Percentiles rank a stretch among this genome's conserved stretches.
Conservation (phyloP, 2,329 filamentous ascomycete species). For the Raffaelea deltoideospora region DNA sequence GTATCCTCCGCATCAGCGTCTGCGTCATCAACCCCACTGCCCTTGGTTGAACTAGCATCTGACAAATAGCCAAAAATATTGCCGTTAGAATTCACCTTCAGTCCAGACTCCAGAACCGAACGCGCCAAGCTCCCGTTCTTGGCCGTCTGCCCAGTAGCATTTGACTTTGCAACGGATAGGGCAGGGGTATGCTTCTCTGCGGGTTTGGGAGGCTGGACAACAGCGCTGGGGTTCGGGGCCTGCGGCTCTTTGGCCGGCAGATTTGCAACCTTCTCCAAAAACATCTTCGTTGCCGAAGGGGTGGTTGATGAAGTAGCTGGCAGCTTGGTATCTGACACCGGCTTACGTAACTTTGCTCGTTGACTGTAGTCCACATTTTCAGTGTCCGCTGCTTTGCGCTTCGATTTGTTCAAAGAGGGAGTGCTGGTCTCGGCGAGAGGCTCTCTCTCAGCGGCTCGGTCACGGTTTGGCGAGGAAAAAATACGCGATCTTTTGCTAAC, state of each 20-base stretch:
- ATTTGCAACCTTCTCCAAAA: conserved; percentile 43
- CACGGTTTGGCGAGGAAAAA: conserved; percentile 1
- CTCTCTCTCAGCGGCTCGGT: conserved; percentile 17
- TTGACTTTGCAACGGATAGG: not conserved
- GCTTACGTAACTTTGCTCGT: conserved; percentile 34
- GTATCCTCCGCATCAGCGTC: conserved; percentile 20
- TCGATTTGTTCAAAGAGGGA: conserved; percentile 28
- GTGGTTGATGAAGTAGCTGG: conserved; percentile 11
- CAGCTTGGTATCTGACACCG: conserved; percentile 8
- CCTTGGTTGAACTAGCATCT: conserved; percentile 38
- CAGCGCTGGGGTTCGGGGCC: conserved; percentile 17
- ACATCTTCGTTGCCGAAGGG: conserved; percentile 37
- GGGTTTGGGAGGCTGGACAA: conserved; percentile 18
- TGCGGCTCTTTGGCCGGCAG: conserved; percentile 23
- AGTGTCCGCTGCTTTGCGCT: conserved; percentile 32
- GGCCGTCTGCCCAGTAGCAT: conserved; percentile 1
- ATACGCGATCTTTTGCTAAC: conserved; percentile 34
- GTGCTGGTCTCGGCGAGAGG: conserved; percentile 20
- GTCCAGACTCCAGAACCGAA: conserved; percentile 23
- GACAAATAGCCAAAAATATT: conserved; percentile 49
- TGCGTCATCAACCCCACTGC: conserved; percentile 31
- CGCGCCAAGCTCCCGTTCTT: conserved; percentile 22
- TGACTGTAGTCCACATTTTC: conserved; percentile 30
- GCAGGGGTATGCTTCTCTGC: too few relatives aligned
- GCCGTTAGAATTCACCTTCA: conserved; percentile 20